Conservation (phyloP, 352 stramenopile genomes). For the Phytophthora chlamydospora region DNA sequence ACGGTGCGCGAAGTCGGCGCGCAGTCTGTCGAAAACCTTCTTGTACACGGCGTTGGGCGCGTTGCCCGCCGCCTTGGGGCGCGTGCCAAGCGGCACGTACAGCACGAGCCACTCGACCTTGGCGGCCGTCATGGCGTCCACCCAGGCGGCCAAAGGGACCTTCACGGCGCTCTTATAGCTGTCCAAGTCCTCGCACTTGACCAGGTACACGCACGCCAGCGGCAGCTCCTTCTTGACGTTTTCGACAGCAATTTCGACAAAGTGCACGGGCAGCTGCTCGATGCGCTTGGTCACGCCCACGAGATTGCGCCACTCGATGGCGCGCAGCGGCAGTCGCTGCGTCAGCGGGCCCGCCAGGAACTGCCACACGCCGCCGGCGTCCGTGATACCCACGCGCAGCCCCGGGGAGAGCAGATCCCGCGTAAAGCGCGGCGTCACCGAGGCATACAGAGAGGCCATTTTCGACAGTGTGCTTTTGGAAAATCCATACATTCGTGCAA, state of each 20-base stretch:
- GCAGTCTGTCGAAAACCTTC: slow-evolving; percentile 81
- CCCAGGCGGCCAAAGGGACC: slow-evolving; percentile 56
- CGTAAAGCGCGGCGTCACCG: slow-evolving; percentile 73
- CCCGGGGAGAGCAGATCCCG: slow-evolving; percentile 67
- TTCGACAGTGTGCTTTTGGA: background rate
- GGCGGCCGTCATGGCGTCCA: slow-evolving; percentile 71
- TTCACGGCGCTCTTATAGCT: slow-evolving; percentile 66
- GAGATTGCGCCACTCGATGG: slow-evolving; percentile 85
- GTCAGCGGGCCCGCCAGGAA: slow-evolving; percentile 71
- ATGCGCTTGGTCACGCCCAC: slow-evolving; percentile 76
- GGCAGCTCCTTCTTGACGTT: slow-evolving; percentile 37
- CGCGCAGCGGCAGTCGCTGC: slow-evolving; percentile 69
- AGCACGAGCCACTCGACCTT: slow-evolving; percentile 82
- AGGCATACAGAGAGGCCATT: slow-evolving; percentile 77
- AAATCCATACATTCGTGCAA: too few species aligned
- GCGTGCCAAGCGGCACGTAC: slow-evolving; percentile 87
- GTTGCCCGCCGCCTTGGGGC: slow-evolving; percentile 53
- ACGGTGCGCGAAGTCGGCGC: slow-evolving; percentile 63
- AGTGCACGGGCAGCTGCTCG: slow-evolving; percentile 66
- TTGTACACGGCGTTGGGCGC: slow-evolving; percentile 61
- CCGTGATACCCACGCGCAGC: slow-evolving; percentile 71
- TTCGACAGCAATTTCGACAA: slow-evolving; percentile 34
- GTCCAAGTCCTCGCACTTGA: slow-evolving; percentile 87
- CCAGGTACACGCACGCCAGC: slow-evolving; percentile 75
- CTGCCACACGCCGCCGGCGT: slow-evolving; percentile 83